Evolutionary conservation across 345 rosid genomes (phyloP), one percentile per base, ranked within the genome.

Genomic region (Chamaenerion angustifolium): DNA sequence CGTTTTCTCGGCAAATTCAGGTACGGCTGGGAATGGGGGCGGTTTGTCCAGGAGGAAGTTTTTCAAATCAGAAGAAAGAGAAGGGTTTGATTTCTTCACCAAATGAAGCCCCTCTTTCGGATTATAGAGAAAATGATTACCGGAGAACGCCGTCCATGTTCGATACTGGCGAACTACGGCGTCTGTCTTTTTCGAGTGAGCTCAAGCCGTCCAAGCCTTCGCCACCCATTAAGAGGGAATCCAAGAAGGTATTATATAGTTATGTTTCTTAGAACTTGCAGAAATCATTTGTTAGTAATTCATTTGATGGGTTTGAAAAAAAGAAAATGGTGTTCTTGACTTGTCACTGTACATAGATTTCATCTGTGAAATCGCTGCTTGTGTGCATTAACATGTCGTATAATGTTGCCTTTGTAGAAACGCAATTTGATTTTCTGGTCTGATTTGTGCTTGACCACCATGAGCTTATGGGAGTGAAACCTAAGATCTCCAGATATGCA

Each of bases 1-100:
- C 43, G 46, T 19, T 17, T 12, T 16, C 25, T 16, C 17, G 31
- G 13, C 11, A 17, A 40, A 21, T 18, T 1, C 21, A 46, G 19
- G 17, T 31, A 4, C 52, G 17, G 49, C 59, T 61, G 55, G 68
- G 17, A 59, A 88, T 88, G 96, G 96, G 94, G 57, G 76, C 60
- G 51, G 85, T 65, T 69, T 88, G 82, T 57, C 60, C 94, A 7
- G 65, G 71, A 49, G 85, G 79, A 18, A 56, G 37, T 7, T 31
- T 67, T 37, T 63, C 49, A 27, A 56, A 43, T 21, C 50, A 23
- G 46, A 62, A 49, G 64, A 55, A 11, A n/a, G 71, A 64, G 56
- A 64, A 71, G 68, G 56, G 66, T 42, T 67, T 43, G 16, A 74
- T 70, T 35, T 54, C 68, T 64, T 40, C 46, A 31, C 40, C 51